Conservation (phyloP, 805 yeast genomes). For the Teunomyces atbi region DNA sequence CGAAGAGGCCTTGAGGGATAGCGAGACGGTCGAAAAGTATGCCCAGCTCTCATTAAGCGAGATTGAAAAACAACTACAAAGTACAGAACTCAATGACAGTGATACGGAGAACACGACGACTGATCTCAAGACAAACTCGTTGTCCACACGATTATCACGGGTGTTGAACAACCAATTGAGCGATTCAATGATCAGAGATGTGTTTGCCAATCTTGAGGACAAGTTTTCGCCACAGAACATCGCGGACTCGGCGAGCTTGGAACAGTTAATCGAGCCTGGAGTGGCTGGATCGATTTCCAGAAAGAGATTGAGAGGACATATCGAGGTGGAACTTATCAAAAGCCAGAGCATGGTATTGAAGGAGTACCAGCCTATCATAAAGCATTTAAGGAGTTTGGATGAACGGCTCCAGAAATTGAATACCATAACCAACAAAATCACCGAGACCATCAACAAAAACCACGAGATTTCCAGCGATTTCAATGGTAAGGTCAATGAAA, state of each 20-base stretch:
- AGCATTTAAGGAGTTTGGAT: conserved; percentile 23
- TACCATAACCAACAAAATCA: conserved; percentile 27
- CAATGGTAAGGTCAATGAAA: conserved; percentile 20
- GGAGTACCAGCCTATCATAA: conserved; percentile 32
- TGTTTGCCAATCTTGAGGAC: conserved; percentile 29
- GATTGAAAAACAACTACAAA: conserved; percentile 16
- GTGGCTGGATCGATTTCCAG: conserved; percentile 60
- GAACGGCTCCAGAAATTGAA: conserved; percentile 19
- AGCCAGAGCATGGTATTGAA: conserved; percentile 43
- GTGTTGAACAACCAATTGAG: conserved; percentile 45
- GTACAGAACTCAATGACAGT: background rate
- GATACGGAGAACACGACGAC: background rate
- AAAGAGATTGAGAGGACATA: conserved; percentile 54
- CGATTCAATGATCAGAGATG: conserved; percentile 33
- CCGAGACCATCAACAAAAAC: conserved; percentile 38
- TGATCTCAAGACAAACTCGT: conserved; percentile 8
- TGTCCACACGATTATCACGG: conserved; percentile 48
- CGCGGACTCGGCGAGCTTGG: conserved; percentile 15
- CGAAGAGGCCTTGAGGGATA: conserved; percentile 10
- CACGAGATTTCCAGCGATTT: conserved; percentile 20
- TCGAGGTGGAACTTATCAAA: conserved; percentile 59
- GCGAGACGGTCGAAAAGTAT: conserved; percentile 43
- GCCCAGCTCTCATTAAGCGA: conserved; percentile 47
- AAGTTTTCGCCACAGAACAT: conserved; percentile 25
- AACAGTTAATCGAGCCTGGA: conserved; percentile 44